phyloP scores from a whole-genome alignment of 208 protist species.

The Trichomonas gallinae region DNA sequence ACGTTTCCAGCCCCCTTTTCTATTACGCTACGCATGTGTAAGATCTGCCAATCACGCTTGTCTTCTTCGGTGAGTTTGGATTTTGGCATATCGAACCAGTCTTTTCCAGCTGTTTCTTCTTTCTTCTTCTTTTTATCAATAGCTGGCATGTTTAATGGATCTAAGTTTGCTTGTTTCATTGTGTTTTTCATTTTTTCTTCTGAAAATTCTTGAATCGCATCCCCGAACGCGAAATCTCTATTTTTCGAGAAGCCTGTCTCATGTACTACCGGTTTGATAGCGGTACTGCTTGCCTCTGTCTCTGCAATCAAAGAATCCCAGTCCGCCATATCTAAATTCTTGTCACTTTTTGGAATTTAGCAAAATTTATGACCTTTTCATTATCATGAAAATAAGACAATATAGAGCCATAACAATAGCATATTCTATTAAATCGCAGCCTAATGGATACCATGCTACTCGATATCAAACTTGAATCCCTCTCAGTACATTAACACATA shows the following conservation, averaged over 20 bases:
- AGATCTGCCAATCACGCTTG: background rate
- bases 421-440: no score
- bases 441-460: no score
- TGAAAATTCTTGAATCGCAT: background rate
- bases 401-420: no score
- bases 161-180: background rate
- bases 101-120: background rate
- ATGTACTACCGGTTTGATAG: background rate
- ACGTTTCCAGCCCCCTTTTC: background rate
- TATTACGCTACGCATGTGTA: background rate
- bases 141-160: background rate
- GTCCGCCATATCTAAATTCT: background rate
- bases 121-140: background rate
- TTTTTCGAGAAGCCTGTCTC: background rate
- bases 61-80: background rate
- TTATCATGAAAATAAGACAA: no score
- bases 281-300: background rate
- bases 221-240: background rate
- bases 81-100: constrained; percentile 12
- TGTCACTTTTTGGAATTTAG: no score
- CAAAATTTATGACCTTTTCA: no score
- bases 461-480: no score
- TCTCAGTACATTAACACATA: no score
- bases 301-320: background rate
- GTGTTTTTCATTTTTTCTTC: background rate